Percentiles rank a stretch among this genome's conserved stretches.
These are phyloP conservation scores for Aspergillus melleus DNA, from an alignment of 2,329 filamentous ascomycete genomes.

Conservation along the genomic window DNA sequence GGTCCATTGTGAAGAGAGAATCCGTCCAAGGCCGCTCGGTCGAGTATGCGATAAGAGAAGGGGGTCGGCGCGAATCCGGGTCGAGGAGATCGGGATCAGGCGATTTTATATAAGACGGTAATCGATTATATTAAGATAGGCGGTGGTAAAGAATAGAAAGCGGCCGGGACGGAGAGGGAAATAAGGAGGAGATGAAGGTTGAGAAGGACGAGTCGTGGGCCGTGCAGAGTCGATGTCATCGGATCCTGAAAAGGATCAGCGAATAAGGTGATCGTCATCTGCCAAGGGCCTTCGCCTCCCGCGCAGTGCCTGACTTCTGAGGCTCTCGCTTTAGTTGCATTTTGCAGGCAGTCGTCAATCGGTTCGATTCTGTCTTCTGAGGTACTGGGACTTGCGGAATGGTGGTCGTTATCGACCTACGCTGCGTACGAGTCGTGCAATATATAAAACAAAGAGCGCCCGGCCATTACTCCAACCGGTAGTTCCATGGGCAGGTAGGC, in stretches of 20 bases:
- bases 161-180: constrained; percentile 2
- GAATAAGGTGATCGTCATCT: constrained; percentile 60
- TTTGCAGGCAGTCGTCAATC: too few relatives aligned
- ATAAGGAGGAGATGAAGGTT: constrained; percentile 20
- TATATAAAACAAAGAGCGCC: not conserved
- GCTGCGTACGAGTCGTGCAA: too few relatives aligned
- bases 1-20: constrained; percentile 44
- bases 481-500: not conserved
- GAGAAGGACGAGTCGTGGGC: constrained; percentile 24
- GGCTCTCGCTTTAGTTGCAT: not conserved
- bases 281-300: constrained; percentile 16
- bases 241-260: constrained; percentile 29
- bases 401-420: not conserved
- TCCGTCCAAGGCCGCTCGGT: constrained; percentile 1
- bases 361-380: not conserved
- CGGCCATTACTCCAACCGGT: not conserved
- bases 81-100: not conserved
- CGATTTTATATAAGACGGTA: not conserved
- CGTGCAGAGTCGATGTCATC: constrained; percentile 37
- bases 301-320: constrained; percentile 15
- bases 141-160: not conserved
- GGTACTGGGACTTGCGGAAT: not conserved
- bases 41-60: not conserved
- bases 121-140: not conserved
- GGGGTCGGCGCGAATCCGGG: constrained; percentile 4